Conservation (phyloP, 1,139 yeast genomes). For the Lodderomyces margitis region DNA sequence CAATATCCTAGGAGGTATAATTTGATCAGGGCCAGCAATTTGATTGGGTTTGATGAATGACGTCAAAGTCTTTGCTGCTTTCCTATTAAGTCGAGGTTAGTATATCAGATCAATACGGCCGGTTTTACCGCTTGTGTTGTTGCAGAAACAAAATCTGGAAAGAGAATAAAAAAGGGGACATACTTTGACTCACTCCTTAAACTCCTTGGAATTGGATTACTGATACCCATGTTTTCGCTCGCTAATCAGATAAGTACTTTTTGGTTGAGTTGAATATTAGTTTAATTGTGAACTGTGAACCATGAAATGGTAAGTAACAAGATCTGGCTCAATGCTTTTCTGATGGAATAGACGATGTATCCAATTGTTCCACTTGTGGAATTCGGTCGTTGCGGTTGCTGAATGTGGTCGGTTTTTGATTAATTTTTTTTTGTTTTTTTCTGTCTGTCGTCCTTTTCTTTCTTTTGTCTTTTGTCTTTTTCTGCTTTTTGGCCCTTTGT, state of each 20-base stretch:
- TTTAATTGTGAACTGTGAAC: too few species aligned
- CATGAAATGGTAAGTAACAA: too few species aligned
- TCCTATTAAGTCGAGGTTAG: slow-evolving; percentile 38
- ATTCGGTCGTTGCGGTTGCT: neutral
- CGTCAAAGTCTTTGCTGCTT: slow-evolving; percentile 92
- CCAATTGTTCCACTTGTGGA: too few species aligned
- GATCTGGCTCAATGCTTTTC: too few species aligned
- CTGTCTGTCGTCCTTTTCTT: neutral
- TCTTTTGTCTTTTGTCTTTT: neutral
- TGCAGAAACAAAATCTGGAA: too few species aligned
- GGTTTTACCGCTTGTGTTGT: neutral
- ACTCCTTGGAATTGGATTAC: slow-evolving; percentile 94
- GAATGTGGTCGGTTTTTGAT: neutral
- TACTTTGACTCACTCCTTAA: slow-evolving; percentile 83
- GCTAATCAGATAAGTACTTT: neutral
- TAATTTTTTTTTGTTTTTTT: neutral
- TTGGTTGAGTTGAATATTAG: neutral
- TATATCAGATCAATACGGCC: too few species aligned
- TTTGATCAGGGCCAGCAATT: slow-evolving; percentile 81
- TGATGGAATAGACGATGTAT: too few species aligned
- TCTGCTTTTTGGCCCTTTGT: neutral
- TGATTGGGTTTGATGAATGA: slow-evolving; percentile 96
- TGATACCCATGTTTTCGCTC: slow-evolving; percentile 52
- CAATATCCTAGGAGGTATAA: slow-evolving; percentile 86
- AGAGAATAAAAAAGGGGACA: slow-evolving; percentile 29